phyloP scores from a whole-genome alignment of 2,329 filamentous ascomycete species.

The Teratosphaeria destructans region DNA sequence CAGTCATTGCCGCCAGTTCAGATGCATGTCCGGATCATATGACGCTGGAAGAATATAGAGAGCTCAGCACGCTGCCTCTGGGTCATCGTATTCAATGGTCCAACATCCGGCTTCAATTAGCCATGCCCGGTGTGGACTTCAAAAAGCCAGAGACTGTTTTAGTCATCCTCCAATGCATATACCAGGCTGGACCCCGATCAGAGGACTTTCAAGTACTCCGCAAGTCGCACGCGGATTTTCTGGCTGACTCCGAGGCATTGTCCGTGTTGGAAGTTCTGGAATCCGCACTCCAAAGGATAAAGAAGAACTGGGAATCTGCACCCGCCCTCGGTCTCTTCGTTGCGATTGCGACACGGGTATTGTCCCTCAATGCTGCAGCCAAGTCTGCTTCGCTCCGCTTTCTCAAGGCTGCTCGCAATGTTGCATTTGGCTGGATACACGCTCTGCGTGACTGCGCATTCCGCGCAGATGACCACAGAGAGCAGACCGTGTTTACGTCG shows the following conservation, averaged over 20 bases:
- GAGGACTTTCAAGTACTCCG: conserved; percentile 28
- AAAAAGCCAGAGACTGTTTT: conserved; percentile 41
- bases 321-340: conserved; percentile 13
- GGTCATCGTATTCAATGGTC: conserved; percentile 40
- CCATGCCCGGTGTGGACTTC: conserved; percentile 49
- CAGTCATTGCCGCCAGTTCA: conserved; percentile 35
- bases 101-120: conserved; percentile 41
- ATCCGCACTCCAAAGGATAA: conserved; percentile 9
- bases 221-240: conserved; percentile 35
- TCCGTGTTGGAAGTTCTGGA: conserved; percentile 6
- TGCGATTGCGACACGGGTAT: conserved; percentile 12
- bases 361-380: conserved; percentile 9
- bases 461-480: conserved; percentile 27
- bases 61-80: conserved; percentile 40
- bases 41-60: conserved; percentile 43
- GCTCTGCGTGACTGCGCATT: conserved; percentile 38
- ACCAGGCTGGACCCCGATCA: conserved; percentile 45
- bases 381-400: conserved; percentile 22
- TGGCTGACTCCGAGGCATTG: conserved; percentile 25
- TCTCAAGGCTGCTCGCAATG: conserved; percentile 26
- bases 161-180: conserved; percentile 42
- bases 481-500: conserved; percentile 16
- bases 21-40: conserved; percentile 37
- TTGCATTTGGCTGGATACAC: conserved; percentile 42
- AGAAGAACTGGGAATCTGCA: conserved; percentile 20